phyloP scores from a whole-genome alignment of 2,329 filamentous ascomycete species.

The Apiospora rasikravindrae region DNA sequence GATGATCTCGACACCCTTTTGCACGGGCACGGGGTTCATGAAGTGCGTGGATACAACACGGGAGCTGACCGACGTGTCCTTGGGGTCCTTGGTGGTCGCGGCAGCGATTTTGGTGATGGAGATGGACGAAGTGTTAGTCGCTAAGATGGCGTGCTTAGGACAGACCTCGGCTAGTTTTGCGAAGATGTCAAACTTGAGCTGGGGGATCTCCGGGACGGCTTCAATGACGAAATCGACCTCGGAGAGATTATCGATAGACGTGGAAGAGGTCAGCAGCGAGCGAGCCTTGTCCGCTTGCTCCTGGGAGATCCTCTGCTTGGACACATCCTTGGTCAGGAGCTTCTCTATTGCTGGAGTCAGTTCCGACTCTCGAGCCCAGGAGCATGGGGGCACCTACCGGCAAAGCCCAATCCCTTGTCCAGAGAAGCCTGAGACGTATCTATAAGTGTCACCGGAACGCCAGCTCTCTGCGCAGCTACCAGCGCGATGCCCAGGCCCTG shows the following conservation, averaged over 20 bases:
- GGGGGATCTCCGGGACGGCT: slow-evolving; percentile 90
- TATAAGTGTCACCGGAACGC: slow-evolving; percentile 83
- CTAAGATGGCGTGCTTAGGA: slow-evolving; percentile 84
- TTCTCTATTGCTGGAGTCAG: slow-evolving; percentile 65
- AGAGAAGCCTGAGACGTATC: slow-evolving; percentile 85
- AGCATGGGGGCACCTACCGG: slow-evolving; percentile 58
- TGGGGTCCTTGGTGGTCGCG: slow-evolving; percentile 78
- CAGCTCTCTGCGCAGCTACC: slow-evolving; percentile 84
- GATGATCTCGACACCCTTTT: slow-evolving; percentile 98
- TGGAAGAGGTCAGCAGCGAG: slow-evolving; percentile 71
- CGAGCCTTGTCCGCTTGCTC: slow-evolving; percentile 78
- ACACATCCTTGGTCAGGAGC: slow-evolving; percentile 88
- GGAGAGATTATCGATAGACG: slow-evolving; percentile 76
- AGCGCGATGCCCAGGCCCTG: slow-evolving; percentile 95
- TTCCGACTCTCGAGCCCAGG: neutral
- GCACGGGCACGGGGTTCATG: slow-evolving; percentile 98
- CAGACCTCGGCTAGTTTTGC: slow-evolving; percentile 80
- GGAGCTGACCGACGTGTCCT: slow-evolving; percentile 78
- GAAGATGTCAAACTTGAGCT: slow-evolving; percentile 90
- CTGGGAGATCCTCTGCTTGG: slow-evolving; percentile 84
- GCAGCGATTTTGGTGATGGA: slow-evolving; percentile 96
- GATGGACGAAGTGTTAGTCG: slow-evolving; percentile 98
- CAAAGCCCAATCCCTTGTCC: slow-evolving; percentile 88
- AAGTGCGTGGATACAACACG: slow-evolving; percentile 96
- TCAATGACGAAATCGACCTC: slow-evolving; percentile 97